These are phyloP conservation scores for Eucalyptus sideroxylon DNA, from an alignment of 345 rosid genomes.

Conservation along the genomic window DNA sequence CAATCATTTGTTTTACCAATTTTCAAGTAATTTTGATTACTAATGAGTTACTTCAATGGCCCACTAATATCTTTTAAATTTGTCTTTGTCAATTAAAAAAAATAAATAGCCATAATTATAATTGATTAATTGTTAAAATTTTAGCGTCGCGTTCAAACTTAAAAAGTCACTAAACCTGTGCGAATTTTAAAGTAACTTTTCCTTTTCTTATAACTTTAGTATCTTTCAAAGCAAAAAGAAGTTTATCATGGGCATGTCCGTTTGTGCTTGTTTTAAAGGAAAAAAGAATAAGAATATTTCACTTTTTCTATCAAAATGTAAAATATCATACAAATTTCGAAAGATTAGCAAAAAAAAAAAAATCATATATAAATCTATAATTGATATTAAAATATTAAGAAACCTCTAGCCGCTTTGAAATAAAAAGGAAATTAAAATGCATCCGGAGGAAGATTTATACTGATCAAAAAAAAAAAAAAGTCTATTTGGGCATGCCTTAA, in stretches of 20 bases:
- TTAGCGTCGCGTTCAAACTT: neutral
- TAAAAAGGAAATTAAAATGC: neutral
- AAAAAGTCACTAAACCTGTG: neutral
- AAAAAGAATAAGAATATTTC: neutral
- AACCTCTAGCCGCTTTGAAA: neutral
- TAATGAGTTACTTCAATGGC: neutral
- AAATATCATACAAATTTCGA: neutral
- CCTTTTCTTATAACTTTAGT: neutral
- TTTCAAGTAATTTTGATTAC: neutral
- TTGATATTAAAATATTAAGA: neutral
- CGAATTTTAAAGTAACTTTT: neutral
- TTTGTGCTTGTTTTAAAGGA: neutral
- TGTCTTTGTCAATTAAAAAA: neutral
- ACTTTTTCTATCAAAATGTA: neutral
- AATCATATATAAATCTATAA: neutral
- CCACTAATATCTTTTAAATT: neutral
- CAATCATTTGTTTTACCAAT: neutral
- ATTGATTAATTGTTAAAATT: neutral
- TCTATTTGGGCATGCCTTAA: neutral
- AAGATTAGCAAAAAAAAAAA: neutral
- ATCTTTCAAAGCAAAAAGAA: neutral
- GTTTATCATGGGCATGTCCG: neutral
- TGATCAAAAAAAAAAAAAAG: neutral
- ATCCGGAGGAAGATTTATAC: neutral
- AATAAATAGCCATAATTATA: neutral